A percentile compares a stretch with the other conserved stretches of the same genome.
Conservation (phyloP, 345 rosid species). For the Moricandia moricandioides region DNA sequence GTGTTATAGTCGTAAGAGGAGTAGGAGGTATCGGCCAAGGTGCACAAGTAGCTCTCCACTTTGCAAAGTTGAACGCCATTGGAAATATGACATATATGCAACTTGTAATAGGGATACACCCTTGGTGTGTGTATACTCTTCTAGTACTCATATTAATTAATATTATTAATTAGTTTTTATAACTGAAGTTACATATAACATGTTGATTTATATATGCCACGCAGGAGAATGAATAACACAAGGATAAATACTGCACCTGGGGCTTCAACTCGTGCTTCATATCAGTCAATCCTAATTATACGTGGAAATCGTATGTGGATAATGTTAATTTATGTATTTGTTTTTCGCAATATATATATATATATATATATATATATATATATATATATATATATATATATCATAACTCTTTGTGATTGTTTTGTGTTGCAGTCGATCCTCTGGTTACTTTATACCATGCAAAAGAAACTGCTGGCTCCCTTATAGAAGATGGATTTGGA, state of each 20-base stretch:
- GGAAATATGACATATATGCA: too few species aligned
- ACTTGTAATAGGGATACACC: too few species aligned
- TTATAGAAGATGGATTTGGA: too few species aligned
- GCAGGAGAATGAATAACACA: background rate
- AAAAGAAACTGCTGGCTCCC: too few species aligned
- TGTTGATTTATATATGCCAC: background rate
- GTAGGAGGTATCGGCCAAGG: background rate
- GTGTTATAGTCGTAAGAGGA: background rate
- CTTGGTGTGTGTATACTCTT: too few species aligned
- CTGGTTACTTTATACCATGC: too few species aligned
- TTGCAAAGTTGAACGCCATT: background rate
- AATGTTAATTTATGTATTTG: too few species aligned
- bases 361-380: too few species aligned
- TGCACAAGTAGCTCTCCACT: background rate
- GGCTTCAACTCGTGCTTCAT: background rate
- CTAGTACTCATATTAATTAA: too few species aligned
- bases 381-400: too few species aligned
- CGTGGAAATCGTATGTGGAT: background rate
- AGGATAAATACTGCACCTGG: background rate
- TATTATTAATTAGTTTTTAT: background rate
- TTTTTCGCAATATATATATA: background rate
- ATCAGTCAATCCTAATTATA: background rate
- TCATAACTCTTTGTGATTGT: background rate
- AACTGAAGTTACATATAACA: background rate
- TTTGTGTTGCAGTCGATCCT: background rate